Percentiles rank a stretch among this genome's conserved stretches.
Conservation (phyloP, 139 green algal species). For the Spirogloea muscicola region DNA sequence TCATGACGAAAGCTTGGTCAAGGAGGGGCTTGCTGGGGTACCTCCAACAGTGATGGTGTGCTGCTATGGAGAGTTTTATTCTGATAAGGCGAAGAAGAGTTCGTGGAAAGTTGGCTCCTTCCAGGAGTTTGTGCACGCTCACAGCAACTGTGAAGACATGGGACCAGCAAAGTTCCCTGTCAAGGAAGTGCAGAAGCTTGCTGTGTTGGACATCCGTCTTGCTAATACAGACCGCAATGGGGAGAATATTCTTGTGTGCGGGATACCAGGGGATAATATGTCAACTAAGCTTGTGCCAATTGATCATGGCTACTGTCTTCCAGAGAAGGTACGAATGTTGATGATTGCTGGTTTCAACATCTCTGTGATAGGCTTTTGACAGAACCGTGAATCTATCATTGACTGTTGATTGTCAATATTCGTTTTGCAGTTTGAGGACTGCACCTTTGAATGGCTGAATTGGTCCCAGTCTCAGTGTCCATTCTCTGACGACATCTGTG, state of each 20-base stretch:
- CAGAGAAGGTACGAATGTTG: conserved; percentile 69
- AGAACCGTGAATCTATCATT: not conserved
- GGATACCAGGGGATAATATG: not conserved
- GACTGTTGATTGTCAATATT: not conserved
- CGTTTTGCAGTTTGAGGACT: conserved; percentile 14
- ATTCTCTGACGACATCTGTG: not conserved
- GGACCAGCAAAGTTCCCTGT: conserved; percentile 68
- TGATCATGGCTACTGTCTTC: conserved; percentile 95
- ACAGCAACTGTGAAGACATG: conserved; percentile 87
- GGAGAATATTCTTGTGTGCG: conserved; percentile 10
- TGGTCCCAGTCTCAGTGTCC: conserved; percentile 14
- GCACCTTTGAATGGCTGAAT: conserved; percentile 34
- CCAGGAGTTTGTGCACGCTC: conserved; percentile 81
- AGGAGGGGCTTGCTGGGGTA: conserved; percentile 75
- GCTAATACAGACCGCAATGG: conserved; percentile 71
- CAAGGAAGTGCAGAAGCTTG: conserved; percentile 86
- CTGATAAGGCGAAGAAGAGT: conserved; percentile 16
- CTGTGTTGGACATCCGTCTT: conserved; percentile 85
- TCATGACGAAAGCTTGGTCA: not conserved
- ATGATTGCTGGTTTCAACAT: not conserved
- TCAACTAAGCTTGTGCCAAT: conserved; percentile 77
- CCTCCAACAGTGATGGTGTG: conserved; percentile 80
- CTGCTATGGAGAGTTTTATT: conserved; percentile 45
- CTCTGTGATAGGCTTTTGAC: not conserved
- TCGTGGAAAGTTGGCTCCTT: conserved; percentile 87